These are phyloP conservation scores for Mycena kentingensis DNA, from an alignment of 768 basidiomycete species.

Conservation along the genomic window DNA sequence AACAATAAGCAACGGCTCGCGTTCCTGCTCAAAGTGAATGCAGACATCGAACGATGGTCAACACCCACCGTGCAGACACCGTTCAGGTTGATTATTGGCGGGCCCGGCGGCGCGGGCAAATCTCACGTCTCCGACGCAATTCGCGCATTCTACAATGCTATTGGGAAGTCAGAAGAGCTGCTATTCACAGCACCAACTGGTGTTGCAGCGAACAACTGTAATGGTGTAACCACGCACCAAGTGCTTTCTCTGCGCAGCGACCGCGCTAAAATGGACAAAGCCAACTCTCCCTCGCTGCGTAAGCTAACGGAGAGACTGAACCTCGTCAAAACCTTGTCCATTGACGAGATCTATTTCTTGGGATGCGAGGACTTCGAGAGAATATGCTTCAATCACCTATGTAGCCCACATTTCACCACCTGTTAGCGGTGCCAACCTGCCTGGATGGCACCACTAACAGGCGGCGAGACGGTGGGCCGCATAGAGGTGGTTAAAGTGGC, in stretches of 20 bases:
- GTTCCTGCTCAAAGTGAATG: constrained; percentile 14
- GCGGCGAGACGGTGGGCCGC: too few relatives aligned
- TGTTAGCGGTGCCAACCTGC: too few relatives aligned
- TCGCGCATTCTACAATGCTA: constrained; percentile 10
- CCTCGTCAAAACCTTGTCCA: not conserved
- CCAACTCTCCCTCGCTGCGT: constrained; percentile 8
- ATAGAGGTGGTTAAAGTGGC: too few relatives aligned
- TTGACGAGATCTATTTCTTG: constrained; percentile 19
- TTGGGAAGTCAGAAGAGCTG: not conserved
- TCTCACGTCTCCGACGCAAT: constrained; percentile 24
- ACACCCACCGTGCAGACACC: too few relatives aligned
- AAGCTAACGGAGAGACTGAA: constrained; percentile 1
- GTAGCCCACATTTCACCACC: too few relatives aligned
- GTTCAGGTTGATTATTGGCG: constrained; percentile 20
- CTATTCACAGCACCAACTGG: constrained; percentile 25
- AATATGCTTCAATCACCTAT: too few relatives aligned
- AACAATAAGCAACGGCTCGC: constrained; percentile 19
- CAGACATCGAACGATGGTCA: not conserved
- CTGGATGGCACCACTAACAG: too few relatives aligned
- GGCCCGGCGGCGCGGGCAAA: constrained; percentile 27
- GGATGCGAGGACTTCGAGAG: constrained; percentile 17
- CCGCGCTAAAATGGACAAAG: not conserved
- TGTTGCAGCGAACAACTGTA: constrained; percentile 22
- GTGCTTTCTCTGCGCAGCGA: constrained; percentile 6
- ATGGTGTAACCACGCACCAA: constrained; percentile 16